Evolutionary conservation across 169 alveolate species (phyloP), one percentile per base, ranked within the genome.

Genomic region (Plasmodium coatneyi): DNA sequence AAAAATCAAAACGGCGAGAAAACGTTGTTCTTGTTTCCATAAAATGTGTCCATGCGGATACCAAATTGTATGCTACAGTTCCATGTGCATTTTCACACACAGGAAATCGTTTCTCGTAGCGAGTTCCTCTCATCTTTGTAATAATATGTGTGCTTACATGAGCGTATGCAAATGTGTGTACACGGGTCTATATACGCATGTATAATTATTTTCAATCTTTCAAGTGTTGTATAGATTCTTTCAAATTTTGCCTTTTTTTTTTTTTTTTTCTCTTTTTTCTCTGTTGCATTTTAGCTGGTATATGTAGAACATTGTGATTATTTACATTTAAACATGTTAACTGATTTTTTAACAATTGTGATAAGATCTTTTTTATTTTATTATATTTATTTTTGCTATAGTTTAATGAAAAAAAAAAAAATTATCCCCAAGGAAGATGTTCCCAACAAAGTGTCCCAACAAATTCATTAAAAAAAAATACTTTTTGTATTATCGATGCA

Each of bases 401-500:
- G 32, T n/a, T 60, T 9, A 60, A 60, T 60, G 74, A 14, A 60
- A 60, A 19, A 60, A 60, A 60, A 60, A 60, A 60, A 60, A 60
- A 60, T n/a, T 0, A 60, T 43, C 54, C 16, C 0, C 16, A 60
- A 19, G 32, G 0, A 60, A 60, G 25, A 60, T 19, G 14, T 7
- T 12, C 25, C 25, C 30, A 25, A 60, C 30, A 25, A 60, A n/a
- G 36, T 60, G 74, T 60, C 32, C 25, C 32, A 60, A 1, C 1
- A 60, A 60, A 60, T 60, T 60, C 0, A 12, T 3, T 32, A 60
- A 60, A 60, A 25, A 60, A 60, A 60, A 60, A 60, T 60, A 60
- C 74, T 60, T 60, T 60, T 60, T 60, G 74, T 60, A 60, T 60
- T 60, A 60, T 60, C 74, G 34, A 60, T 60, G 74, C 74, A 60